These are phyloP conservation scores for Cadophora malorum DNA, from an alignment of 2,329 filamentous ascomycete genomes.

Conservation along the genomic window DNA sequence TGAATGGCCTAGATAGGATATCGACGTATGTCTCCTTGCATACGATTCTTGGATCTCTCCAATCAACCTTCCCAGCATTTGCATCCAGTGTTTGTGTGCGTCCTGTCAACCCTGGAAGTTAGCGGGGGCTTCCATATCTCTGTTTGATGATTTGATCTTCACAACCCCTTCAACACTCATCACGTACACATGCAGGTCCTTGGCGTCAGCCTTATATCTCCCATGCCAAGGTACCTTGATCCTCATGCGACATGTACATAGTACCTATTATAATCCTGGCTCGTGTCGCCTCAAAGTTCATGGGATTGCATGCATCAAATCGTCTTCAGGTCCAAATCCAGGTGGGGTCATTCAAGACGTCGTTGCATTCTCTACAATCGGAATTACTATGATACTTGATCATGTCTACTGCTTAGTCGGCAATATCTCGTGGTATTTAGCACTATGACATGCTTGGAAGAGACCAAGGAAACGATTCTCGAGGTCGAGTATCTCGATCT, in stretches of 20 bases:
- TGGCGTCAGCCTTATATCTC: slow-evolving; percentile 10
- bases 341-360: neutral
- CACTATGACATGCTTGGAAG: neutral
- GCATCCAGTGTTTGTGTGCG: neutral
- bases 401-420: slow-evolving; percentile 5
- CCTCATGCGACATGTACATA: neutral
- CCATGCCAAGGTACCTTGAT: neutral
- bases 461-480: neutral
- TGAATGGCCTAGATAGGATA: slow-evolving; percentile 1
- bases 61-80: neutral
- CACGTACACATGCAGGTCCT: slow-evolving; percentile 11
- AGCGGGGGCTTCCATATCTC: neutral
- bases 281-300: neutral
- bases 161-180: neutral
- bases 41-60: neutral
- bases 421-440: neutral
- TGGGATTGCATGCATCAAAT: neutral
- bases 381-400: neutral
- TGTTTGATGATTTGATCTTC: neutral
- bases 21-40: slow-evolving; percentile 1
- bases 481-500: neutral
- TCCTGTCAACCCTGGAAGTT: neutral
- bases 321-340: neutral
- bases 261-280: neutral
- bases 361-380: neutral